Conservation (phyloP, 1,284 basidiomycete genomes). For the Tilletiaria anomala region DNA sequence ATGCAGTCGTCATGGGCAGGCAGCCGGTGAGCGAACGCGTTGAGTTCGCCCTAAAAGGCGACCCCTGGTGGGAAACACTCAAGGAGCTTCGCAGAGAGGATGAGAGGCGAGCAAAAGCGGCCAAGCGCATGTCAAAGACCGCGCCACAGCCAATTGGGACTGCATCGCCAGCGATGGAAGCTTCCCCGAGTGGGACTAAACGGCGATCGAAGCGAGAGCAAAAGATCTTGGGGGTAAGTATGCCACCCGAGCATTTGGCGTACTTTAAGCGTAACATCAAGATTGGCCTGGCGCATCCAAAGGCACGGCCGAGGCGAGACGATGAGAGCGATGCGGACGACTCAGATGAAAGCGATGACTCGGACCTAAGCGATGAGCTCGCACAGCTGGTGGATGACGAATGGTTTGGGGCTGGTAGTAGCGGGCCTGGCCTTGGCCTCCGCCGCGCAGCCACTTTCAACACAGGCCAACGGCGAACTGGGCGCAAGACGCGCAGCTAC, state of each 20-base stretch:
- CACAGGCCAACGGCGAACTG: too few relatives aligned
- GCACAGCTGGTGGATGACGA: constrained; percentile 23
- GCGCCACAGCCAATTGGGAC: not conserved
- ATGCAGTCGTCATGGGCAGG: constrained; percentile 30
- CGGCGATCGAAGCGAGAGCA: constrained; percentile 21
- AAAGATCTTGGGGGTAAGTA: constrained; percentile 20
- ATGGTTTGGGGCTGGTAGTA: constrained; percentile 11
- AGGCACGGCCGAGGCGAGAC: not conserved
- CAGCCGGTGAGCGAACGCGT: constrained; percentile 10
- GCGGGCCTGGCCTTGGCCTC: constrained; percentile 13
- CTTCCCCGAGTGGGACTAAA: too few relatives aligned
- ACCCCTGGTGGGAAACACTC: constrained; percentile 36
- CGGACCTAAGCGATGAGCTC: constrained; percentile 21
- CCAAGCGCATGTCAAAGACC: constrained; percentile 15
- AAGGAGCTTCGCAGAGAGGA: constrained; percentile 28
- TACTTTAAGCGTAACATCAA: constrained; percentile 36
- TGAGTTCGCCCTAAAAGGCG: constrained; percentile 19
- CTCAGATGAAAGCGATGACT: constrained; percentile 3
- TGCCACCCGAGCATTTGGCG: constrained; percentile 34
- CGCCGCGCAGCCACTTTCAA: constrained; percentile 12
- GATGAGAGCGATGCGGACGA: constrained; percentile 7
- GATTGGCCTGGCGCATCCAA: constrained; percentile 33
- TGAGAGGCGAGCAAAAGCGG: constrained; percentile 15
- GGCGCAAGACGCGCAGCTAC: constrained; percentile 8
- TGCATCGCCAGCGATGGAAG: constrained; percentile 5